These are phyloP conservation scores for Diutina pseudorugosa DNA, from an alignment of 1,139 yeast species.

Conservation along the genomic window DNA sequence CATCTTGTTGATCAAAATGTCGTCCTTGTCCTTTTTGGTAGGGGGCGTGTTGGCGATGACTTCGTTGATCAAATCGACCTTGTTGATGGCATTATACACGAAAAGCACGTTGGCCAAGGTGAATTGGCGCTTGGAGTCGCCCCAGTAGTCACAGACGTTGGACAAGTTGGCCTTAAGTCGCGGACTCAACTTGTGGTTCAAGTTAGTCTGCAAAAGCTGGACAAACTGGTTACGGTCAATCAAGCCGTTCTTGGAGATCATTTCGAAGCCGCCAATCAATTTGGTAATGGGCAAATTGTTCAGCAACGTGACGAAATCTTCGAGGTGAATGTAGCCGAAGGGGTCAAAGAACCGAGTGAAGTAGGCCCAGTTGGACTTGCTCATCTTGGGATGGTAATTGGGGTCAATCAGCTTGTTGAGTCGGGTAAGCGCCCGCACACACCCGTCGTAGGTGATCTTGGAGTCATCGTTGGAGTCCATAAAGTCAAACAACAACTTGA, in stretches of 20 bases:
- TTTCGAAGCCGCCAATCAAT: slow-evolving; percentile 33
- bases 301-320: slow-evolving; percentile 30
- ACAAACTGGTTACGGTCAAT: slow-evolving; percentile 23
- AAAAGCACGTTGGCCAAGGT: slow-evolving; percentile 32
- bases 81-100: slow-evolving; percentile 30
- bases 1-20: slow-evolving; percentile 29
- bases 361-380: slow-evolving; percentile 34
- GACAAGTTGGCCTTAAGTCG: slow-evolving; percentile 25
- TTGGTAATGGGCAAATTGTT: slow-evolving; percentile 36
- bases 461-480: slow-evolving; percentile 15
- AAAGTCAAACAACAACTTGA: slow-evolving; percentile 41
- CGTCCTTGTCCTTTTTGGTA: slow-evolving; percentile 29
- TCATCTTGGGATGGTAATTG: slow-evolving; percentile 27
- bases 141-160: slow-evolving; percentile 26
- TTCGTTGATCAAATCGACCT: slow-evolving; percentile 43
- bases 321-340: slow-evolving; percentile 23
- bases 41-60: slow-evolving; percentile 48
- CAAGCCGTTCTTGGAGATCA: slow-evolving; percentile 23
- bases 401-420: slow-evolving; percentile 33
- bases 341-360: slow-evolving; percentile 32
- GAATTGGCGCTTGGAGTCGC: slow-evolving; percentile 14
- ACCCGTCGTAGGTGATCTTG: slow-evolving; percentile 24
- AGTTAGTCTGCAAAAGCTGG: slow-evolving; percentile 23
- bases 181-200: slow-evolving; percentile 29
- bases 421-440: slow-evolving; percentile 24